A percentile compares a stretch with the other conserved stretches of the same genome.
Evolutionary conservation across 495 filamentous ascomycete genomes (phyloP).

Genomic region (Hypoxylon fuscum): DNA sequence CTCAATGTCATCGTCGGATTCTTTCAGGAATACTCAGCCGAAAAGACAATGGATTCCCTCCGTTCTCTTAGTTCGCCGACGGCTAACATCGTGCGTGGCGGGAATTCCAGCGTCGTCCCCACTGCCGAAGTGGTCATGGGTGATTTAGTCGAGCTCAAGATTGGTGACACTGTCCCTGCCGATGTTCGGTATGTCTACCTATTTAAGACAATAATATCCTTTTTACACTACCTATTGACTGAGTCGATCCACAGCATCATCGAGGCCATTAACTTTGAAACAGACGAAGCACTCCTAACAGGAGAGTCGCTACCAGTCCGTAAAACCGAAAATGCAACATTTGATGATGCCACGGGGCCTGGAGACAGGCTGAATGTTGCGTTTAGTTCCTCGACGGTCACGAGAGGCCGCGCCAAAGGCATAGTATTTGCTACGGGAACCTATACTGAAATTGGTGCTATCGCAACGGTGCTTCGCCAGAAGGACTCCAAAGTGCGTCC

Average conservation of each 20-base stretch:
- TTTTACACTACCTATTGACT: too few species aligned
- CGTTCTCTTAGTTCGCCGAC: slow-evolving; percentile 70
- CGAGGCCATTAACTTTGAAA: slow-evolving; percentile 54
- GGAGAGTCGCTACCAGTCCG: slow-evolving; percentile 58
- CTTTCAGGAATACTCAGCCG: slow-evolving; percentile 74
- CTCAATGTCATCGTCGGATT: slow-evolving; percentile 76
- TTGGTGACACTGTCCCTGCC: slow-evolving; percentile 80
- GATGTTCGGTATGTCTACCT: too few species aligned
- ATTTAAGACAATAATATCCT: too few species aligned
- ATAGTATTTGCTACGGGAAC: slow-evolving; percentile 57
- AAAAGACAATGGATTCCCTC: slow-evolving; percentile 80
- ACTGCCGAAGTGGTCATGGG: slow-evolving; percentile 65
- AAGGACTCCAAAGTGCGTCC: slow-evolving; percentile 56
- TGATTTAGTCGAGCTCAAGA: slow-evolving; percentile 73
- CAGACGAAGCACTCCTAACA: slow-evolving; percentile 60
- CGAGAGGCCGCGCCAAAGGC: slow-evolving; percentile 58
- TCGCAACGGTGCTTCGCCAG: slow-evolving; percentile 55
- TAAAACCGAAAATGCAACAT: slow-evolving; percentile 48
- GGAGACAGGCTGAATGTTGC: slow-evolving; percentile 59
- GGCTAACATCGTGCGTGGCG: slow-evolving; percentile 65
- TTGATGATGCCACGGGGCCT: slow-evolving; percentile 48
- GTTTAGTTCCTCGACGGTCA: slow-evolving; percentile 59
- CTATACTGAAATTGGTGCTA: slow-evolving; percentile 59
- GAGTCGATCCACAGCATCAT: too few species aligned
- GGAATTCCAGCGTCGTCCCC: slow-evolving; percentile 61